Evolutionary conservation across 768 basidiomycete species (phyloP).

Genomic region (Kwoniella mangroviensis): DNA sequence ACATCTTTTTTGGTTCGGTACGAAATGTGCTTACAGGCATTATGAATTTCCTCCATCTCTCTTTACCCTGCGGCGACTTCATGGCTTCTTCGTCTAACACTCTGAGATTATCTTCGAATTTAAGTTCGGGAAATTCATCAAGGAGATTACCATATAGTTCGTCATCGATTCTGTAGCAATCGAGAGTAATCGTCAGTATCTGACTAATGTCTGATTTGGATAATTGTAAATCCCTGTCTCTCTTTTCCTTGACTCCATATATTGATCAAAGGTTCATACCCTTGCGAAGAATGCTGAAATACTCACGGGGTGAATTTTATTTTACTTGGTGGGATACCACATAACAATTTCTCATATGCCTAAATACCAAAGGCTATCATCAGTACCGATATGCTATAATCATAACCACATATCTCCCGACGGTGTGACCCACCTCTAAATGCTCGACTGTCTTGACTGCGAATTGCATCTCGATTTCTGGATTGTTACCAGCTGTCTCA

Average conservation of each 20-base stretch:
- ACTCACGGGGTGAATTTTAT: constrained; percentile 80
- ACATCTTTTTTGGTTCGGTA: too few relatives aligned
- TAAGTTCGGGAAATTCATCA: constrained; percentile 78
- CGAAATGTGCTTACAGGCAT: constrained; percentile 60
- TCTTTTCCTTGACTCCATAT: too few relatives aligned
- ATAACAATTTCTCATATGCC: constrained; percentile 94
- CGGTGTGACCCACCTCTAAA: constrained; percentile 68
- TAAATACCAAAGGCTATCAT: constrained; percentile 53
- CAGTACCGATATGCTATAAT: not conserved
- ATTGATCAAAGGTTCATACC: too few relatives aligned
- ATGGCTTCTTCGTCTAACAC: constrained; percentile 87
- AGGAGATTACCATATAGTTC: constrained; percentile 82
- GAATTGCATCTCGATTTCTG: constrained; percentile 98
- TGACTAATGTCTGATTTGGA: not conserved
- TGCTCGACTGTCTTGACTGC: constrained; percentile 96
- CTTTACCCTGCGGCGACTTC: constrained; percentile 86
- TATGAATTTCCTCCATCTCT: constrained; percentile 88
- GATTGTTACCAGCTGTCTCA: constrained; percentile 85
- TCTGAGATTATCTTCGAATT: constrained; percentile 59
- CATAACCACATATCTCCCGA: not conserved
- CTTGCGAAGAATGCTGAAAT: not conserved
- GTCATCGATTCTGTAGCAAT: constrained; percentile 73
- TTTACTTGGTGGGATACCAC: constrained; percentile 74
- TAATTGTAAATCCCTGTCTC: too few relatives aligned
- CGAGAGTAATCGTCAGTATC: not conserved